phyloP scores from a whole-genome alignment of 2,329 filamentous ascomycete genomes.

The Colletotrichum sp. region DNA sequence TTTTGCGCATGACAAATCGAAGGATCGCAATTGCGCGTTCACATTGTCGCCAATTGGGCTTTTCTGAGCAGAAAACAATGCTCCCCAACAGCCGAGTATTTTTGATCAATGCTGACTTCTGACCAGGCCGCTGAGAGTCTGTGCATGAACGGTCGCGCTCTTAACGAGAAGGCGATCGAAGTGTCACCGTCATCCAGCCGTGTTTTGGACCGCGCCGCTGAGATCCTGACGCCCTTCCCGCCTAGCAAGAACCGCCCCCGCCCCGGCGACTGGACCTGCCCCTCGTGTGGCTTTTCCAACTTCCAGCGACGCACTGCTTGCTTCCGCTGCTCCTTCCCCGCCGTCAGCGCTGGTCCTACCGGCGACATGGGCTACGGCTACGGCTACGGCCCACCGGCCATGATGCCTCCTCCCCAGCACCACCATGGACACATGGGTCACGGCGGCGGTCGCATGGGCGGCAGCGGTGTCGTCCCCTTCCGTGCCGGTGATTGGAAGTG shows the following conservation, averaged over 20 bases:
- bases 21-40: neutral
- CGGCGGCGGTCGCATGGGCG: slow-evolving; percentile 74
- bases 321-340: slow-evolving; percentile 99
- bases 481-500: slow-evolving; percentile 99
- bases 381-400: slow-evolving; percentile 78
- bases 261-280: slow-evolving; percentile 98
- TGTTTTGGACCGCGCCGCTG: slow-evolving; percentile 92
- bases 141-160: slow-evolving; percentile 97
- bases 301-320: slow-evolving; percentile 98
- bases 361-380: slow-evolving; percentile 62
- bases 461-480: slow-evolving; percentile 91
- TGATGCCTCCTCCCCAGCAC: slow-evolving; percentile 81
- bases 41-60: neutral
- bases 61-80: neutral
- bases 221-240: slow-evolving; percentile 96
- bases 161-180: slow-evolving; percentile 99
- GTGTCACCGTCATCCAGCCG: slow-evolving; percentile 97
- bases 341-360: slow-evolving; percentile 78
- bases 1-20: neutral
- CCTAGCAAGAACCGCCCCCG: slow-evolving; percentile 98
- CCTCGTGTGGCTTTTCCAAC: slow-evolving; percentile 98
- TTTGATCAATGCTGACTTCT: neutral
- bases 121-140: slow-evolving; percentile 90
- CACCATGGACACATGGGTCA: slow-evolving; percentile 59
- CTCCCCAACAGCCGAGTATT: neutral